These are phyloP conservation scores for Adiantum capillusveneris DNA, from an alignment of 75 land plant species.

Conservation along the genomic window DNA sequence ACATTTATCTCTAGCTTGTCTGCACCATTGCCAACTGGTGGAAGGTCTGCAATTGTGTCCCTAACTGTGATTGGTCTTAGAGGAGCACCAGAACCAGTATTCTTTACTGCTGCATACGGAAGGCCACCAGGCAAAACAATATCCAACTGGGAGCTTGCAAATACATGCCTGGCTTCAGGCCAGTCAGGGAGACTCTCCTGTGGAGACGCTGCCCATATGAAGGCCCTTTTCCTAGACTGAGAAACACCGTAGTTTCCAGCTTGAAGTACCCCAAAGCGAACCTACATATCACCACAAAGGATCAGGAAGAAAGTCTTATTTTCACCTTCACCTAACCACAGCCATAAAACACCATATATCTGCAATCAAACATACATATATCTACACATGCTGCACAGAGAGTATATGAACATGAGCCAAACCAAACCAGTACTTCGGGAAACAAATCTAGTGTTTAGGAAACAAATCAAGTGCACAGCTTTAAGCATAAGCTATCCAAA, in stretches of 20 bases:
- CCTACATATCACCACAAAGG: too few relatives aligned
- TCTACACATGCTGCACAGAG: too few relatives aligned
- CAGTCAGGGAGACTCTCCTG: slow-evolving; percentile 79
- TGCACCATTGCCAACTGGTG: slow-evolving; percentile 85
- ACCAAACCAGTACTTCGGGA: too few relatives aligned
- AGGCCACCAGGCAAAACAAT: slow-evolving; percentile 46
- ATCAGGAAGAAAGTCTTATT: too few relatives aligned
- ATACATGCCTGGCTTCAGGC: slow-evolving; percentile 98
- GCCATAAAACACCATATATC: too few relatives aligned
- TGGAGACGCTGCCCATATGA: slow-evolving; percentile 98
- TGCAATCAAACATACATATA: too few relatives aligned
- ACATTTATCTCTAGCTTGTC: slow-evolving; percentile 39
- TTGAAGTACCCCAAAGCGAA: slow-evolving; percentile 93
- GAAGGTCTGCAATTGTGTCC: slow-evolving; percentile 95
- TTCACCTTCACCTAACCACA: too few relatives aligned
- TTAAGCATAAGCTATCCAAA: too few relatives aligned
- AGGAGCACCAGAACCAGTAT: slow-evolving; percentile 81
- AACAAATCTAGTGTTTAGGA: too few relatives aligned
- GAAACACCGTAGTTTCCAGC: slow-evolving; percentile 97
- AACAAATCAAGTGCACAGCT: too few relatives aligned
- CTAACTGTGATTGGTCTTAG: slow-evolving; percentile 87
- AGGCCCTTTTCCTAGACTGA: slow-evolving; percentile 89
- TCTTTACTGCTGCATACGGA: slow-evolving; percentile 67
- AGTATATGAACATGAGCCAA: too few relatives aligned
- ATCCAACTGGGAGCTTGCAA: slow-evolving; percentile 70